Evolutionary conservation across 352 stramenopile genomes (phyloP).

Genomic region (Phytopythium mirpurense): DNA sequence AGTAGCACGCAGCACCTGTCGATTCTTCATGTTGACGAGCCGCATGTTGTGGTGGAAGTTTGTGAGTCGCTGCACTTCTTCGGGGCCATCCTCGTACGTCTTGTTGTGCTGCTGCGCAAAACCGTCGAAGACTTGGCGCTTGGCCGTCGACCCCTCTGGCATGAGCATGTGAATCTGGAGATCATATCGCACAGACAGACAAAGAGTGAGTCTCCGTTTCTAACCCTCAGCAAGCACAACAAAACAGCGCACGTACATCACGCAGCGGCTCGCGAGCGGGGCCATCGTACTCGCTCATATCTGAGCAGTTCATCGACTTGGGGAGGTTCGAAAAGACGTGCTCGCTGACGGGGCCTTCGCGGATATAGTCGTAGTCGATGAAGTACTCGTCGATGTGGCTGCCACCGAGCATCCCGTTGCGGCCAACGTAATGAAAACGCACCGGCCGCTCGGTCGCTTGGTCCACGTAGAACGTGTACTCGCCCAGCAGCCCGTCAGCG

Average conservation of each 20-base stretch:
- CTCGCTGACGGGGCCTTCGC: slow-evolving; percentile 53
- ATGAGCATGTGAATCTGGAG: slow-evolving; percentile 85
- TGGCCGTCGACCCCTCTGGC: slow-evolving; percentile 51
- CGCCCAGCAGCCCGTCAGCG: slow-evolving; percentile 58
- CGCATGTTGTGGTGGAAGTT: slow-evolving; percentile 81
- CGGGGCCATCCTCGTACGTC: slow-evolving; percentile 36
- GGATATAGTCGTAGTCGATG: slow-evolving; percentile 86
- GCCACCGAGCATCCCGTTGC: slow-evolving; percentile 79
- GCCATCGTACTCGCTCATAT: slow-evolving; percentile 43
- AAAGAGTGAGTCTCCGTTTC: slow-evolving; percentile 2
- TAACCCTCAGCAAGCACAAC: neutral
- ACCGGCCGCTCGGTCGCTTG: slow-evolving; percentile 67
- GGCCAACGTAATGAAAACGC: slow-evolving; percentile 83
- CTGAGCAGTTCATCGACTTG: slow-evolving; percentile 79
- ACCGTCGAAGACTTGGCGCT: slow-evolving; percentile 58
- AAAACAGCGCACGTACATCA: slow-evolving; percentile 43
- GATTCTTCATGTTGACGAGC: slow-evolving; percentile 85
- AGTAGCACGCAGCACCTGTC: slow-evolving; percentile 43
- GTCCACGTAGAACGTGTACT: slow-evolving; percentile 87
- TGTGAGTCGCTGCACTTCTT: slow-evolving; percentile 44
- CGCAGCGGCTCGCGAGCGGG: slow-evolving; percentile 45
- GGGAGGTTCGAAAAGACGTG: slow-evolving; percentile 67
- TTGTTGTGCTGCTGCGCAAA: slow-evolving; percentile 67
- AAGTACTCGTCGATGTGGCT: slow-evolving; percentile 91
- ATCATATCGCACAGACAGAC: slow-evolving; percentile 7